Evolutionary conservation across 2,329 filamentous ascomycete genomes (phyloP).

Genomic region (Zymoseptoria crescenta): DNA sequence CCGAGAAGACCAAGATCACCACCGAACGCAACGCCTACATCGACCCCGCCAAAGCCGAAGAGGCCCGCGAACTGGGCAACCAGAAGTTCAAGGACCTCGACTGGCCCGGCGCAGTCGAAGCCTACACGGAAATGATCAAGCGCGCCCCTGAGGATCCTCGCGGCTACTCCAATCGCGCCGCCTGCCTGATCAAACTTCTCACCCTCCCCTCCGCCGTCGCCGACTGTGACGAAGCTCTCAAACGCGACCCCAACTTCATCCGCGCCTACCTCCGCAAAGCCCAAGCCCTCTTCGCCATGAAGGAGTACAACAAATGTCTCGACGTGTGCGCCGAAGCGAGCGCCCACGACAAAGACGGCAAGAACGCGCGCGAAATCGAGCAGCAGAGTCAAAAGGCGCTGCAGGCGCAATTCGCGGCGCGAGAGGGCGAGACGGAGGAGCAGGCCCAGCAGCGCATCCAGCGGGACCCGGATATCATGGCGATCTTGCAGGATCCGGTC

Average conservation of each 20-base stretch:
- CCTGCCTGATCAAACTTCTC: slow-evolving; percentile 92
- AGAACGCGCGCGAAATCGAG: slow-evolving; percentile 86
- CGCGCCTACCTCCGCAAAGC: slow-evolving; percentile 94
- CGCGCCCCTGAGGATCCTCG: slow-evolving; percentile 85
- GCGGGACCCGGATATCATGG: slow-evolving; percentile 61
- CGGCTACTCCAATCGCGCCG: slow-evolving; percentile 94
- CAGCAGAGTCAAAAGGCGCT: slow-evolving; percentile 90
- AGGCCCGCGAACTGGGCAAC: slow-evolving; percentile 90
- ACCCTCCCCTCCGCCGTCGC: slow-evolving; percentile 88
- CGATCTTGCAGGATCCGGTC: slow-evolving; percentile 87
- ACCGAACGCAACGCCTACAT: slow-evolving; percentile 72
- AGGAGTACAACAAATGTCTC: slow-evolving; percentile 91
- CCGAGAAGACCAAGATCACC: slow-evolving; percentile 79
- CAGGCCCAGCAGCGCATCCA: slow-evolving; percentile 87
- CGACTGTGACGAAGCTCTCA: slow-evolving; percentile 86
- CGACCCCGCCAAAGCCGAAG: slow-evolving; percentile 84
- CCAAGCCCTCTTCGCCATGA: slow-evolving; percentile 93
- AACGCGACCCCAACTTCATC: slow-evolving; percentile 86
- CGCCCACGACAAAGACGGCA: slow-evolving; percentile 67
- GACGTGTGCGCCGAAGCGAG: slow-evolving; percentile 79
- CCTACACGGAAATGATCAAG: slow-evolving; percentile 95
- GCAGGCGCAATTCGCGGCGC: slow-evolving; percentile 77
- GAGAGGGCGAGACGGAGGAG: slow-evolving; percentile 85
- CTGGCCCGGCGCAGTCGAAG: slow-evolving; percentile 89
- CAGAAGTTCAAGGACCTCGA: slow-evolving; percentile 95